Evolutionary conservation across 306 rosid species (phyloP).

Genomic region (Coriaria nepalensis): DNA sequence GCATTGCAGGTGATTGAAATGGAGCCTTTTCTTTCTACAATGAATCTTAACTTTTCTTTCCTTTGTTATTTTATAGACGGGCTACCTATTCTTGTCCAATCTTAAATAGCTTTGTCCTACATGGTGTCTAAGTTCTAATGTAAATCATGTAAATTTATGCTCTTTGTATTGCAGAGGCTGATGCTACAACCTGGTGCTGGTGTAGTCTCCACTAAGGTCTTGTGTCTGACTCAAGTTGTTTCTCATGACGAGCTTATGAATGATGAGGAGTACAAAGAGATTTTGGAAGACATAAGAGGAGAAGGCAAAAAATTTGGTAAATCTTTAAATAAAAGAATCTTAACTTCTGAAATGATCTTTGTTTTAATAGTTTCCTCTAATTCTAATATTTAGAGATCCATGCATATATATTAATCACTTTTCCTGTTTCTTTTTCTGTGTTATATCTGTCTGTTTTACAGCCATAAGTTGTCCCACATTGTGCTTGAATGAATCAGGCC

Average conservation of each 20-base stretch:
- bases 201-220: slow-evolving; percentile 43
- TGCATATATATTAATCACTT: slow-evolving; percentile 20
- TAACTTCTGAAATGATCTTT: neutral
- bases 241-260: slow-evolving; percentile 71
- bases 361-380: neutral
- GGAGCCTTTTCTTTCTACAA: no score
- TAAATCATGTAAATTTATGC: neutral
- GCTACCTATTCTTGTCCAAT: no score
- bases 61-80: no score
- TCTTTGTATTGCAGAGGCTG: slow-evolving; percentile 38
- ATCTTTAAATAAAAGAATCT: neutral
- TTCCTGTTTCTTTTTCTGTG: slow-evolving; percentile 13
- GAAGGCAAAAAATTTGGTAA: slow-evolving; percentile 81
- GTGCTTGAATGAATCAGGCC: slow-evolving; percentile 59
- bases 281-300: slow-evolving; percentile 65
- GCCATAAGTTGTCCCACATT: slow-evolving; percentile 50
- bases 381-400: slow-evolving; percentile 4
- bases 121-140: neutral
- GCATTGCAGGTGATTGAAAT: slow-evolving; percentile 56
- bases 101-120: neutral
- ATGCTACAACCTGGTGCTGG: slow-evolving; percentile 38
- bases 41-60: neutral
- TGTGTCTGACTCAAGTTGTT: slow-evolving; percentile 64
- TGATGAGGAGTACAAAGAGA: slow-evolving; percentile 68
- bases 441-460: slow-evolving; percentile 59